These are phyloP conservation scores for Globisporangium irregulare DNA, from an alignment of 352 stramenopile genomes.

Conservation along the genomic window DNA sequence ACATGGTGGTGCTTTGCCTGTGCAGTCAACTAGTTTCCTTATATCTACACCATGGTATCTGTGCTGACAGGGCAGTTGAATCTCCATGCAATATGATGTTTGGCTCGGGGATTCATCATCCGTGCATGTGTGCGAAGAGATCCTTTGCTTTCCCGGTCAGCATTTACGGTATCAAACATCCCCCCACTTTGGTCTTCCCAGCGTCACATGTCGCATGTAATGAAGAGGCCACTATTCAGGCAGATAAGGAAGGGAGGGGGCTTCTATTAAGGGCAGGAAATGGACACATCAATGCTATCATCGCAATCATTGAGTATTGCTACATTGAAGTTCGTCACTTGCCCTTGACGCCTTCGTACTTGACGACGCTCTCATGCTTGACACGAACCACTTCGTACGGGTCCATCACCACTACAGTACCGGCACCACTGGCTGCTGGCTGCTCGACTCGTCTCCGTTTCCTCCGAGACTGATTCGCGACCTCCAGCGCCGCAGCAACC, in stretches of 20 bases:
- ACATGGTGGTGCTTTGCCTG: not conserved
- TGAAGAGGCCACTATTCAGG: not conserved
- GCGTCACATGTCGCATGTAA: not conserved
- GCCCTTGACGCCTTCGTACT: not conserved
- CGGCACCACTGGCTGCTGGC: not conserved
- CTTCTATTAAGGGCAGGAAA: not conserved
- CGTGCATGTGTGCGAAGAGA: not conserved
- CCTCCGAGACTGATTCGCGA: slow-evolving; percentile 13
- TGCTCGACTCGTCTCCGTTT: slow-evolving; percentile 32
- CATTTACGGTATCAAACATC: not conserved
- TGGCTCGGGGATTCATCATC: not conserved
- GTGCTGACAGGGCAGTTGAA: not conserved
- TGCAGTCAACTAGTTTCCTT: not conserved
- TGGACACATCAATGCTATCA: not conserved
- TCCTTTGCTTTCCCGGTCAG: not conserved
- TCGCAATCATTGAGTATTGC: not conserved
- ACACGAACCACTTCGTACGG: slow-evolving; percentile 7
- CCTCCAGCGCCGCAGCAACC: slow-evolving; percentile 21
- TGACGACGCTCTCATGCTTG: slow-evolving; percentile 9
- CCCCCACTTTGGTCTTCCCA: not conserved
- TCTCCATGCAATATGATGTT: not conserved
- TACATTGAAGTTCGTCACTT: slow-evolving; percentile 3
- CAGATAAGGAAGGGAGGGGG: not conserved
- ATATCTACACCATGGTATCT: not conserved
- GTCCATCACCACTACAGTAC: not conserved